phyloP scores from a whole-genome alignment of 1,284 basidiomycete genomes.

The Leccinum colubrinum region DNA sequence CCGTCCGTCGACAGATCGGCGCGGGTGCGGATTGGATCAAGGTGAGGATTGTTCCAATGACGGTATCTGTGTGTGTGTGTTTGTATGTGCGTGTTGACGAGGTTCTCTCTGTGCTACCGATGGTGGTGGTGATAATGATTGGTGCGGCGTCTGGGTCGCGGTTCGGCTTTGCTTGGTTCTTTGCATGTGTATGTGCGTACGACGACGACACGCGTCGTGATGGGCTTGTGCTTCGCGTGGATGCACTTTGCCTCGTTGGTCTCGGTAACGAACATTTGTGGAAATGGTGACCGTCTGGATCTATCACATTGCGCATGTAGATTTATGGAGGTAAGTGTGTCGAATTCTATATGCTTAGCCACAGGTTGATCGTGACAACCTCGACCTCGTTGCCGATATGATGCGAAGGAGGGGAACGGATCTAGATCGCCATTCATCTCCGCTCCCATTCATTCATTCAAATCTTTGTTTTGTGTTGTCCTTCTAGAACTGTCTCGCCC shows the following conservation, averaged over 20 bases:
- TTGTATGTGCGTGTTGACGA: slow-evolving; percentile 11
- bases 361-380: neutral
- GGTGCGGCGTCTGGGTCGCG: neutral
- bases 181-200: neutral
- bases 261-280: neutral
- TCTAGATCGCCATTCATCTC: slow-evolving; percentile 24
- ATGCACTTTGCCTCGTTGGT: neutral
- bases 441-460: slow-evolving; percentile 14
- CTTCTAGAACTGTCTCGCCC: neutral
- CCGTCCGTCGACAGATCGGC: slow-evolving; percentile 60
- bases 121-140: neutral
- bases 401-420: neutral
- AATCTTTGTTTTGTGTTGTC: neutral
- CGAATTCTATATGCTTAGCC: neutral
- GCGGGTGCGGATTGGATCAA: slow-evolving; percentile 71
- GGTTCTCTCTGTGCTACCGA: neutral
- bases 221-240: slow-evolving; percentile 5
- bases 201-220: neutral
- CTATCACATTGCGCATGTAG: slow-evolving; percentile 27
- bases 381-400: slow-evolving; percentile 12
- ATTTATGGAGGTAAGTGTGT: slow-evolving; percentile 48
- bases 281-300: neutral
- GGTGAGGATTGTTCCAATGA: slow-evolving; percentile 29
- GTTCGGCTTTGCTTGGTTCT: neutral
- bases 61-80: neutral